A percentile compares a stretch with the other conserved stretches of the same genome.
Evolutionary conservation across 305 asterid genomes (phyloP).

Genomic region (Withania somnifera): DNA sequence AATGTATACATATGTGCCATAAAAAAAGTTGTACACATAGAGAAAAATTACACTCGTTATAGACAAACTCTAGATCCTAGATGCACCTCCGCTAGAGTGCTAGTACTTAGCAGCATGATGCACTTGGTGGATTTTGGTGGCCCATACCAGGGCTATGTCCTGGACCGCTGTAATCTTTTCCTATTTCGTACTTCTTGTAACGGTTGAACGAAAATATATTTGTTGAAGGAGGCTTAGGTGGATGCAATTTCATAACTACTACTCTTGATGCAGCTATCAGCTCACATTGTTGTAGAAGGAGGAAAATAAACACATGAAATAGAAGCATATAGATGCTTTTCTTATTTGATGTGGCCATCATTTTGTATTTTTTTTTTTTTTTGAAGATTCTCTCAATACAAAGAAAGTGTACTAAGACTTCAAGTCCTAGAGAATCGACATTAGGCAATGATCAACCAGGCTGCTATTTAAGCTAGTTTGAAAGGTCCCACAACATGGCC

Average conservation of each 20-base stretch:
- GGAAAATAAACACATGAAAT: conserved; percentile 15
- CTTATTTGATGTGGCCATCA: conserved; percentile 23
- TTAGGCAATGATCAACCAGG: background rate
- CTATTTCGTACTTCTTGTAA: conserved; percentile 22
- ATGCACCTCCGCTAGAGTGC: too few species aligned
- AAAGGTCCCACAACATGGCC: conserved; percentile 17
- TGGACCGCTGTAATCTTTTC: conserved; percentile 29
- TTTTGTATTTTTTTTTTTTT: too few species aligned
- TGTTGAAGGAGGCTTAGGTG: conserved; percentile 5
- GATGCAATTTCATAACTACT: background rate
- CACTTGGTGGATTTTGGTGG: conserved; percentile 50
- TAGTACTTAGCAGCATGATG: background rate
- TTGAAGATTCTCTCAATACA: background rate
- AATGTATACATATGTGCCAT: background rate
- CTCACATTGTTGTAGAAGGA: conserved; percentile 17
- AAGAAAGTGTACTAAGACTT: background rate
- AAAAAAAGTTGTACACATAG: background rate
- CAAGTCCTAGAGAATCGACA: background rate
- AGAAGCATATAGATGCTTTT: background rate
- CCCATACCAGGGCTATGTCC: conserved; percentile 84
- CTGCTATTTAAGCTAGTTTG: conserved; percentile 21
- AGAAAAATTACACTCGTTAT: background rate
- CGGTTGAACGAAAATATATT: conserved; percentile 6
- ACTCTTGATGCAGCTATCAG: conserved; percentile 10
- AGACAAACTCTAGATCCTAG: background rate